Evolutionary conservation across 78 protist genomes (phyloP).

Genomic region (Dictyostelium citrinum): DNA sequence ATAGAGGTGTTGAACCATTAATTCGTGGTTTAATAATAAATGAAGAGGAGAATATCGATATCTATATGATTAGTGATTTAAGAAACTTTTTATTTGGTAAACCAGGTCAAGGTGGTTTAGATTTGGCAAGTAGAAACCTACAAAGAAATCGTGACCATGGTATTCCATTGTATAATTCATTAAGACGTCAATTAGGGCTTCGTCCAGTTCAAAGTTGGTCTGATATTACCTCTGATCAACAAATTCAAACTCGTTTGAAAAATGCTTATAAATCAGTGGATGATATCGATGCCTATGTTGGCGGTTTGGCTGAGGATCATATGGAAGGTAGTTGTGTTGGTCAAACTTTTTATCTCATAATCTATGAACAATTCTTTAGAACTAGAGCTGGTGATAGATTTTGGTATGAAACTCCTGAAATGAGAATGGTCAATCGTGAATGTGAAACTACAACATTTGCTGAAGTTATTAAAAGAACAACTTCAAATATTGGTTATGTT

Average conservation of each 20-base stretch:
- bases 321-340: slow-evolving; percentile 37
- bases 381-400: slow-evolving; percentile 67
- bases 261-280: slow-evolving; percentile 21
- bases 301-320: slow-evolving; percentile 79
- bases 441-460: slow-evolving; percentile 35
- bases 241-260: slow-evolving; percentile 8
- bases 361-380: slow-evolving; percentile 69
- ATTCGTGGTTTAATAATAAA: slow-evolving; percentile 51
- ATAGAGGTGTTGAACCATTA: slow-evolving; percentile 28
- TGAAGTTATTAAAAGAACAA: slow-evolving; percentile 31
- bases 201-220: slow-evolving; percentile 57
- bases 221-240: background rate
- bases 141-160: slow-evolving; percentile 80
- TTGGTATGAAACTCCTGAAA: slow-evolving; percentile 43
- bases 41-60: slow-evolving; percentile 38
- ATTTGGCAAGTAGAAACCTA: slow-evolving; percentile 54
- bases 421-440: slow-evolving; percentile 11
- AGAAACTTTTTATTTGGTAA: slow-evolving; percentile 78
- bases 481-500: slow-evolving; percentile 12
- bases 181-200: slow-evolving; percentile 32
- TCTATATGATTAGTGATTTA: slow-evolving; percentile 32
- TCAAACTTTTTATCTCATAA: slow-evolving; percentile 55
- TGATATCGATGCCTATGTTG: slow-evolving; percentile 34
- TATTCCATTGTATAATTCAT: slow-evolving; percentile 53
- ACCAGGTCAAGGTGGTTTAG: slow-evolving; percentile 79